Conservation (phyloP, 371 early-diverging fungal genomes). For the Mortierella sp. region DNA sequence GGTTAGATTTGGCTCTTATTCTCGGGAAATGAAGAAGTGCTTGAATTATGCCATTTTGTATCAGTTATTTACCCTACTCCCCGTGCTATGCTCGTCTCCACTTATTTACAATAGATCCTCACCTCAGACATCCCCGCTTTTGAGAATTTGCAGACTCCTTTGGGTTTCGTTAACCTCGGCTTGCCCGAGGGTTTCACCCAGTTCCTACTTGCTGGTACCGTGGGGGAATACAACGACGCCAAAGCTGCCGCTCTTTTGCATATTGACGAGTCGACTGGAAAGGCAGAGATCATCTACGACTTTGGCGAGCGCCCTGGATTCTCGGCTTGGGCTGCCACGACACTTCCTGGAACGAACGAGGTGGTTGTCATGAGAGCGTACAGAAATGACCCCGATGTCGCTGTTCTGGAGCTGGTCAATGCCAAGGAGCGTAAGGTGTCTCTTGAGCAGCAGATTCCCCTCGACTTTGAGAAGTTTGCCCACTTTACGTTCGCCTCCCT, state of each 20-base stretch:
- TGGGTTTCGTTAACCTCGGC: slow-evolving; percentile 26
- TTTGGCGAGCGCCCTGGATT: slow-evolving; percentile 51
- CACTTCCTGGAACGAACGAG: slow-evolving; percentile 39
- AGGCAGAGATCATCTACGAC: slow-evolving; percentile 21
- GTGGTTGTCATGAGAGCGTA: slow-evolving; percentile 40
- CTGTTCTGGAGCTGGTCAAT: slow-evolving; percentile 34
- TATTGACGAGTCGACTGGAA: slow-evolving; percentile 32
- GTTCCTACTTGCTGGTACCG: slow-evolving; percentile 41
- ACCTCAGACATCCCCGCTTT: slow-evolving; percentile 19
- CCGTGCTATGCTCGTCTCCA: neutral
- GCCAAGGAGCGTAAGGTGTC: slow-evolving; percentile 16
- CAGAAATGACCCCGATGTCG: slow-evolving; percentile 30
- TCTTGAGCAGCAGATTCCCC: slow-evolving; percentile 21
- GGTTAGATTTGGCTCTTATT: neutral
- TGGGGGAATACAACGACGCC: slow-evolving; percentile 51
- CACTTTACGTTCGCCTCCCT: slow-evolving; percentile 29
- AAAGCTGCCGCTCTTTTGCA: slow-evolving; percentile 28
- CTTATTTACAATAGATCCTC: slow-evolving; percentile 17
- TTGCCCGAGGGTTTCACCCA: slow-evolving; percentile 41
- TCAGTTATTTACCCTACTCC: neutral
- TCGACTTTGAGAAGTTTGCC: slow-evolving; percentile 34
- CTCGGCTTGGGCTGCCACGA: slow-evolving; percentile 36
- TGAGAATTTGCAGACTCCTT: slow-evolving; percentile 25
- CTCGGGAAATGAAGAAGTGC: neutral
- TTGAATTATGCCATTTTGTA: neutral